Conservation (phyloP, 805 yeast genomes). For the Kodamaea leandrae region DNA sequence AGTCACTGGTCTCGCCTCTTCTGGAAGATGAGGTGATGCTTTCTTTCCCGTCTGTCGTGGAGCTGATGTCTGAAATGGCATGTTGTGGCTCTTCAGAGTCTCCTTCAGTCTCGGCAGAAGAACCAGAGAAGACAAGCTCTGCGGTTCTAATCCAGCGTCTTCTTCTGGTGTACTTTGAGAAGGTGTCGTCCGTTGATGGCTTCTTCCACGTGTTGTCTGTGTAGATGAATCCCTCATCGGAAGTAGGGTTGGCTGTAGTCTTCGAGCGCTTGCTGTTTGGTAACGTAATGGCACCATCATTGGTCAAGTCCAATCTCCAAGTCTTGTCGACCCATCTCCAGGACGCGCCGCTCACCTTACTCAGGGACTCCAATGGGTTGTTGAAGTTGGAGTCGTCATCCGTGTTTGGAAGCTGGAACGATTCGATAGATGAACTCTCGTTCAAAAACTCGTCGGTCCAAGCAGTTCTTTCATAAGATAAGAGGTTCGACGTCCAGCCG, state of each 20-base stretch:
- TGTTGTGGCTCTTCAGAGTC: constrained; percentile 2
- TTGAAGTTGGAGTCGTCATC: constrained; percentile 32
- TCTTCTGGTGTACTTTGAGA: constrained; percentile 87
- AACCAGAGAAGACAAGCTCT: constrained; percentile 53
- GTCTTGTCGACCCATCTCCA: constrained; percentile 96
- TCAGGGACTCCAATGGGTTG: constrained; percentile 25
- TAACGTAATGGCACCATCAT: constrained; percentile 79
- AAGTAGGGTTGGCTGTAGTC: constrained; percentile 65
- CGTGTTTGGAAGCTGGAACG: constrained; percentile 77
- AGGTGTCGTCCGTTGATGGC: constrained; percentile 84
- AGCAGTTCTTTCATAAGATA: constrained; percentile 90
- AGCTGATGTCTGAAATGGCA: not conserved
- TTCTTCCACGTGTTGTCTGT: constrained; percentile 93
- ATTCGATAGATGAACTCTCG: constrained; percentile 74
- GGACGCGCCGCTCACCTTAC: constrained; percentile 58
- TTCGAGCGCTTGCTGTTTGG: constrained; percentile 54
- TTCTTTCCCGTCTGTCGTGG: not conserved
- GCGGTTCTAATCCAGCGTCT: constrained; percentile 97
- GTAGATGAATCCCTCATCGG: constrained; percentile 84
- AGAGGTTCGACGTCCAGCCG: constrained; percentile 93
- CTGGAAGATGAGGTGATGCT: constrained; percentile 6
- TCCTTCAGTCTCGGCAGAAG: constrained; percentile 6
- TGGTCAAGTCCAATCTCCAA: constrained; percentile 88
- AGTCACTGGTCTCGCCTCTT: constrained; percentile 4
- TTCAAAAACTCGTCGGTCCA: constrained; percentile 97